phyloP scores from a whole-genome alignment of 192 early-diverging fungal species.

The Coemansia sp. region DNA sequence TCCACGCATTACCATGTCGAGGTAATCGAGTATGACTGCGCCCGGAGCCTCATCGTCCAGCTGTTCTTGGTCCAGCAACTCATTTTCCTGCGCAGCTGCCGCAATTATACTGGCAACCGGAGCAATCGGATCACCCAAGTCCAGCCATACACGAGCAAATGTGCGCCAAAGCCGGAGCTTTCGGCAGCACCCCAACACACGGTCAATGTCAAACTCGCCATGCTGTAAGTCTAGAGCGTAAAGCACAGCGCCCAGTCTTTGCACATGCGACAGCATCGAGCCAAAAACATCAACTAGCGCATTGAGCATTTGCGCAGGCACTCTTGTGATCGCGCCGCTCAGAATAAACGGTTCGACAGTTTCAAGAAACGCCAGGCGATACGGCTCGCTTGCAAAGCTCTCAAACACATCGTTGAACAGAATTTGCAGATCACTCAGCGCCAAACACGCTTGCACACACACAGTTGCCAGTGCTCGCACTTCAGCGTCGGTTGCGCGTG shows the following conservation, averaged over 20 bases:
- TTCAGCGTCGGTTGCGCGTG: background rate
- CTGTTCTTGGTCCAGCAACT: background rate
- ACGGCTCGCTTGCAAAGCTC: constrained; percentile 7
- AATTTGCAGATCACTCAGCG: constrained; percentile 13
- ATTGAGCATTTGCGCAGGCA: constrained; percentile 45
- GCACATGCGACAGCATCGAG: constrained; percentile 19
- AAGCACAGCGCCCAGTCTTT: constrained; percentile 41
- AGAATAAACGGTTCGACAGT: constrained; percentile 47
- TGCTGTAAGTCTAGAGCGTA: constrained; percentile 24
- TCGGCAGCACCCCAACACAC: constrained; percentile 38
- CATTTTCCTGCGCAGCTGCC: constrained; percentile 9
- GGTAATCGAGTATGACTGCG: constrained; percentile 40
- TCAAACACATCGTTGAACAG: constrained; percentile 50
- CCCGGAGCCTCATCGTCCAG: constrained; percentile 28
- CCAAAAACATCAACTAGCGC: constrained; percentile 38
- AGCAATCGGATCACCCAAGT: constrained; percentile 42
- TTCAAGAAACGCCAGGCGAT: constrained; percentile 21
- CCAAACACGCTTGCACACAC: constrained; percentile 41
- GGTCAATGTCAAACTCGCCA: constrained; percentile 50
- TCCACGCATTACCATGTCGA: constrained; percentile 46
- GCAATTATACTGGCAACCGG: constrained; percentile 27
- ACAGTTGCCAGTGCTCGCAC: constrained; percentile 26
- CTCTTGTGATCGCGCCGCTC: constrained; percentile 23
- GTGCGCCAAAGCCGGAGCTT: constrained; percentile 45
- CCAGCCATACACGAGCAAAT: constrained; percentile 52